These are phyloP conservation scores for Phytophthora pisi DNA, from an alignment of 352 stramenopile genomes.

Conservation along the genomic window DNA sequence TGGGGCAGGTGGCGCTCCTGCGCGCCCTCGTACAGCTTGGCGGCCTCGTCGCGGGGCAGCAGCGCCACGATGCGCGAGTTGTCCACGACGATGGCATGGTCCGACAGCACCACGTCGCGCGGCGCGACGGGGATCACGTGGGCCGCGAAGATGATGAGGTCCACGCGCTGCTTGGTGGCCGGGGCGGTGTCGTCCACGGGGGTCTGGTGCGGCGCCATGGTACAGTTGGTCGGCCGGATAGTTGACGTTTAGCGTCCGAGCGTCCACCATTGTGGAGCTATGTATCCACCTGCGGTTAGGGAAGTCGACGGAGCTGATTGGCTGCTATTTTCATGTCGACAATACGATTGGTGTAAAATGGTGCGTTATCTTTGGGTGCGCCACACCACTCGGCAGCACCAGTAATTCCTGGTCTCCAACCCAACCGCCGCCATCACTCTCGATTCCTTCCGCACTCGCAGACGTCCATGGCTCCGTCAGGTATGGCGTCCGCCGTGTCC, in stretches of 20 bases:
- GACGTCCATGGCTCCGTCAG: conserved; percentile 39
- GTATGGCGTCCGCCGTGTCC: conserved; percentile 34
- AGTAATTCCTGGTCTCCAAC: conserved; percentile 15
- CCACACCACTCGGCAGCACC: conserved; percentile 17
- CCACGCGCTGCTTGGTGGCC: conserved; percentile 40
- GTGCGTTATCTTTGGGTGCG: not conserved
- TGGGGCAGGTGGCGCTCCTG: conserved; percentile 52
- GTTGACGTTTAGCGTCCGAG: not conserved
- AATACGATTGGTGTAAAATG: not conserved
- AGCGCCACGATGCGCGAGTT: conserved; percentile 79
- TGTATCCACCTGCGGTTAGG: not conserved
- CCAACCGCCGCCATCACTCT: conserved; percentile 24
- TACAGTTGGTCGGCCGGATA: not conserved
- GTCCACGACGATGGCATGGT: conserved; percentile 79
- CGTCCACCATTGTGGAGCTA: not conserved
- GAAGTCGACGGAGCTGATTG: not conserved
- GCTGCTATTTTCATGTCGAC: not conserved
- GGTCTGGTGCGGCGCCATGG: conserved; percentile 35
- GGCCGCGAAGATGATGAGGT: conserved; percentile 78
- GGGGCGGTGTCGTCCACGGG: conserved; percentile 8
- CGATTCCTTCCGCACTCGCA: conserved; percentile 27
- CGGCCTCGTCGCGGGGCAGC: conserved; percentile 61
- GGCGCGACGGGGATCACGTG: conserved; percentile 87
- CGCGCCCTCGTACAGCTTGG: conserved; percentile 50
- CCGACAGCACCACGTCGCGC: conserved; percentile 64